These are phyloP conservation scores for Madurella mycetomatis DNA, from an alignment of 2,329 filamentous ascomycete genomes.

Conservation along the genomic window DNA sequence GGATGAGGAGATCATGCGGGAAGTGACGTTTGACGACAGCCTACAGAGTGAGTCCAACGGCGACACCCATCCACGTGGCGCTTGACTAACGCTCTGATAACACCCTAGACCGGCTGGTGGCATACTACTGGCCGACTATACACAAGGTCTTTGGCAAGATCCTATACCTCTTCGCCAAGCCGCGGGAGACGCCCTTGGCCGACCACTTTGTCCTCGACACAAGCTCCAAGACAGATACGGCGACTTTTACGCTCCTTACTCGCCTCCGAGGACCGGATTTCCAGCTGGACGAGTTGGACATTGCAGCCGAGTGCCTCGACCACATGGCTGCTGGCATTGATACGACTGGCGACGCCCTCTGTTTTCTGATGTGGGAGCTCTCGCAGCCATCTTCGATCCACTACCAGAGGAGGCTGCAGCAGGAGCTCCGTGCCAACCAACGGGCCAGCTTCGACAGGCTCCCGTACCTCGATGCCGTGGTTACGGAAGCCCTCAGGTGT, in stretches of 20 bases:
- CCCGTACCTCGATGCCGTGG: constrained; percentile 57
- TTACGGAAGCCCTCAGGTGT: constrained; percentile 58
- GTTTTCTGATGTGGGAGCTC: constrained; percentile 68
- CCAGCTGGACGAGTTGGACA: constrained; percentile 47
- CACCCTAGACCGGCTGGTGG: constrained; percentile 51
- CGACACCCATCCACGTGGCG: background rate
- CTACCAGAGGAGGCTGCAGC: constrained; percentile 49
- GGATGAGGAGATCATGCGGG: constrained; percentile 64
- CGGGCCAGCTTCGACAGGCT: constrained; percentile 44
- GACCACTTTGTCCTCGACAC: constrained; percentile 55
- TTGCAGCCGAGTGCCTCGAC: constrained; percentile 65
- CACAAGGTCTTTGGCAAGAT: constrained; percentile 44
- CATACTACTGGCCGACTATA: constrained; percentile 52
- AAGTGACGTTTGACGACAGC: constrained; percentile 64
- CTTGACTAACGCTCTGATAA: background rate
- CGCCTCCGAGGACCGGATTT: constrained; percentile 43
- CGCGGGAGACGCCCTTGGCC: constrained; percentile 54
- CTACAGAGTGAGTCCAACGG: constrained; percentile 52
- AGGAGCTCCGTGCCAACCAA: constrained; percentile 46
- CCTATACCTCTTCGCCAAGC: constrained; percentile 47
- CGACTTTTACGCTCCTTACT: constrained; percentile 54
- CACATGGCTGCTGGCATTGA: constrained; percentile 70
- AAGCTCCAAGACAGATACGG: constrained; percentile 41
- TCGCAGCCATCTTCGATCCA: constrained; percentile 53
- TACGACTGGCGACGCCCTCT: constrained; percentile 65